Percentiles rank a stretch among this genome's conserved stretches.
Evolutionary conservation across 106 monocot species (phyloP).

Genomic region (Alisma plantagoaquatica): DNA sequence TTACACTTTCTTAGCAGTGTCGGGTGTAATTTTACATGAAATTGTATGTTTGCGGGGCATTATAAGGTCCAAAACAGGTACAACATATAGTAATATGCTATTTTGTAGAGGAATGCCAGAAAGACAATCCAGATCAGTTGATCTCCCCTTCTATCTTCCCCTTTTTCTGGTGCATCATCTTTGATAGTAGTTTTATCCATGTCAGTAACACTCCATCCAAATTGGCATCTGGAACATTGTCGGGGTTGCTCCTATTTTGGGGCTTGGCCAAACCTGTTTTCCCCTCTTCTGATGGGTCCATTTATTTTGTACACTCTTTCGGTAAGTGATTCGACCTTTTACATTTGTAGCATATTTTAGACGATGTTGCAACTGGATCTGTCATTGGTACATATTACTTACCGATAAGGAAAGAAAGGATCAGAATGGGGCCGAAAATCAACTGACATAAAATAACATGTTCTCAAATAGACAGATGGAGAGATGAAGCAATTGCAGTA

Average conservation of each 20-base stretch:
- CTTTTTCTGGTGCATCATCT: constrained; percentile 62
- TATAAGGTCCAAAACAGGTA: constrained; percentile 94
- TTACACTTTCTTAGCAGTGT: constrained; percentile 91
- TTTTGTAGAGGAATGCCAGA: constrained; percentile 77
- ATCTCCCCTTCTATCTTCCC: constrained; percentile 66
- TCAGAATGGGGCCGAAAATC: background rate
- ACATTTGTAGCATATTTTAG: constrained; percentile 95
- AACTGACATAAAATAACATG: background rate
- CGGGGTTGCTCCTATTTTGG: background rate
- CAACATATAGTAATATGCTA: constrained; percentile 83
- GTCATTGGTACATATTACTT: background rate
- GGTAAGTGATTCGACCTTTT: constrained; percentile 86
- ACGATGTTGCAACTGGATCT: constrained; percentile 41
- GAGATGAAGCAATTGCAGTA: background rate
- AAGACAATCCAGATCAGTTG: constrained; percentile 82
- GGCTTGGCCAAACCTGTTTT: background rate
- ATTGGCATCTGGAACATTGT: constrained; percentile 9
- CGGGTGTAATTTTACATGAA: constrained; percentile 98
- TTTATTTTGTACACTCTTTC: constrained; percentile 65
- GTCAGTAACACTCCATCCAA: constrained; percentile 14
- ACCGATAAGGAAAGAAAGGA: background rate
- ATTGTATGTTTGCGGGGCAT: constrained; percentile 86
- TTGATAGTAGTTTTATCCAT: constrained; percentile 51
- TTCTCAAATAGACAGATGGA: background rate
- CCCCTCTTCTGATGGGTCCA: constrained; percentile 12